Evolutionary conservation across 73 alveolate genomes (phyloP).

Genomic region (Symbiodinium pilosum): DNA sequence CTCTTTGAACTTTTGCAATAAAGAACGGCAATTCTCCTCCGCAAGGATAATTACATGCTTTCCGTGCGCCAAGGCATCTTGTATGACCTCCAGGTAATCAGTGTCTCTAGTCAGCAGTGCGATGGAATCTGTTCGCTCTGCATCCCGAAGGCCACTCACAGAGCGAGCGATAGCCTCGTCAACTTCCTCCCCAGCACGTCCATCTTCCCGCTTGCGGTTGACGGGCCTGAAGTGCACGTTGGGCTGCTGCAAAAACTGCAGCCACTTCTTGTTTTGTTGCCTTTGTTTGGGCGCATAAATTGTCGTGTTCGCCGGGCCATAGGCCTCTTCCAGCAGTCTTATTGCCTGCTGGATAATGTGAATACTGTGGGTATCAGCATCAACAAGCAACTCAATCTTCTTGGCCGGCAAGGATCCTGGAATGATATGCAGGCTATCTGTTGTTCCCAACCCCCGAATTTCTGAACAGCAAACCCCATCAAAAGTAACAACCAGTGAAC

Average conservation of each 20-base stretch:
- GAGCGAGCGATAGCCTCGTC: conserved; percentile 2
- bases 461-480: too few species aligned
- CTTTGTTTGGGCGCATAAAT: neutral
- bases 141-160: neutral
- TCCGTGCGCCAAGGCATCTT: neutral
- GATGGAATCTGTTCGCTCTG: neutral
- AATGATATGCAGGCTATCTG: too few species aligned
- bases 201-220: neutral
- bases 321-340: neutral
- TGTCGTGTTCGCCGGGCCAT: neutral
- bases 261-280: conserved; percentile 11
- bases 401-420: neutral
- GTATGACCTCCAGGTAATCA: neutral
- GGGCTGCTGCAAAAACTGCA: neutral
- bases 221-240: neutral
- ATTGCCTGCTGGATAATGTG: neutral
- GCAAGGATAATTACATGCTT: neutral
- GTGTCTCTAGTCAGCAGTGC: conserved; percentile 33
- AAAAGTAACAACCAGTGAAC: too few species aligned
- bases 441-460: too few species aligned
- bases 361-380: conserved; percentile 10
- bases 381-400: conserved; percentile 23
- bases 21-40: neutral
- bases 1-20: neutral
- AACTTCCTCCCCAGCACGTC: neutral